Percentiles rank a stretch among this genome's conserved stretches.
These are phyloP conservation scores for Penicillium sp. DNA, from an alignment of 2,329 filamentous ascomycete genomes.

Conservation along the genomic window DNA sequence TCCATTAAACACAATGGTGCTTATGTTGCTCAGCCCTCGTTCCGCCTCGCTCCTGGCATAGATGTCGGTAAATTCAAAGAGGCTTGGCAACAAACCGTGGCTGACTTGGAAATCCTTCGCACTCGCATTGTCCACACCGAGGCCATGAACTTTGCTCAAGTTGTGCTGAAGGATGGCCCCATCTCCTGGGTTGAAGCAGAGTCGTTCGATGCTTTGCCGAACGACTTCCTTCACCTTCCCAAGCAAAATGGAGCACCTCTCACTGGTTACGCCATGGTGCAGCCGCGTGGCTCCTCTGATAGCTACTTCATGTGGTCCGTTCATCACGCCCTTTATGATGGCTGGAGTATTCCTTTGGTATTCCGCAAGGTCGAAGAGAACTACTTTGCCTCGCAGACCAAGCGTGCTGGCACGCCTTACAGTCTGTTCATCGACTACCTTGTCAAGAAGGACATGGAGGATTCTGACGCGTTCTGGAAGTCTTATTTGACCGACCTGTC, in stretches of 20 bases:
- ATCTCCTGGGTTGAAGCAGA: conserved; percentile 38
- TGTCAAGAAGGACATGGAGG: conserved; percentile 24
- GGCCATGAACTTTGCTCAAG: conserved; percentile 41
- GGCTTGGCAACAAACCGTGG: conserved; percentile 49
- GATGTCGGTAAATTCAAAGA: conserved; percentile 47
- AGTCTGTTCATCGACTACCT: conserved; percentile 36
- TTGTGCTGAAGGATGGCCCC: conserved; percentile 37
- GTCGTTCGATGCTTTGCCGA: conserved; percentile 29
- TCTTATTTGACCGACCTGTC: conserved; percentile 31
- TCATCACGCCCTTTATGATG: conserved; percentile 56
- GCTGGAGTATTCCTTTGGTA: conserved; percentile 45
- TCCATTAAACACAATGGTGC: conserved; percentile 49
- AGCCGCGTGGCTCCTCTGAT: conserved; percentile 22
- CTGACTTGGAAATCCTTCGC: conserved; percentile 50
- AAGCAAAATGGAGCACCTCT: conserved; percentile 38
- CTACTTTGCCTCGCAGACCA: conserved; percentile 25
- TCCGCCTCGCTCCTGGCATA: conserved; percentile 40
- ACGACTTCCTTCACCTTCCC: conserved; percentile 28
- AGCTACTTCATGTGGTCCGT: conserved; percentile 51
- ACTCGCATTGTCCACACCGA: conserved; percentile 48
- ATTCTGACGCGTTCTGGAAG: conserved; percentile 38
- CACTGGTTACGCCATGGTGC: conserved; percentile 39
- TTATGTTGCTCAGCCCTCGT: conserved; percentile 50
- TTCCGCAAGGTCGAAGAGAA: conserved; percentile 40
- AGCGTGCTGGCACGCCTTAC: conserved; percentile 24